A percentile compares a stretch with the other conserved stretches of the same genome.
phyloP scores from a whole-genome alignment of 768 basidiomycete genomes.

The Termitomyces titanicus region DNA sequence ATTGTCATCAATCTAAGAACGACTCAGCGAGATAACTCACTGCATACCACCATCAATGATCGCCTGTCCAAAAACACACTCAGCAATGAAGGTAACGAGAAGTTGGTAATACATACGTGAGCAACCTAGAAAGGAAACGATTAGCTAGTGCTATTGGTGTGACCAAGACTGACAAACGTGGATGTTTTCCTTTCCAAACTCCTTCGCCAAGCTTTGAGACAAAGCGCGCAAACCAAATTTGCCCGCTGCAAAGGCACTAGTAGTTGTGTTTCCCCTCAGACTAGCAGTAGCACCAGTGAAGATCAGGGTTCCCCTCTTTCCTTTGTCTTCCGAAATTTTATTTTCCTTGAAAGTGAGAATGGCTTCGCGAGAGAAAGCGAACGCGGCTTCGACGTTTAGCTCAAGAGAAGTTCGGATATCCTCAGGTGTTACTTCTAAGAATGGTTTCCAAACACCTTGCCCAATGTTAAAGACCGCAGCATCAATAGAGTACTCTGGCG shows the following conservation, averaged over 20 bases:
- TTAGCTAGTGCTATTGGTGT: background rate
- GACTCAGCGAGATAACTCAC: background rate
- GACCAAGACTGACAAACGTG: conserved; percentile 39
- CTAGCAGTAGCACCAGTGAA: conserved; percentile 76
- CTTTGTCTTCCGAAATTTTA: conserved; percentile 40
- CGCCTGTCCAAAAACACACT: conserved; percentile 32
- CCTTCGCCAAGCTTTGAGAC: conserved; percentile 70
- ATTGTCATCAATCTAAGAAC: background rate
- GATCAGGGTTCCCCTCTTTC: conserved; percentile 60
- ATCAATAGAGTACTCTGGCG: conserved; percentile 47
- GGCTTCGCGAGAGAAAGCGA: conserved; percentile 59
- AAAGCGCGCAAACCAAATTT: conserved; percentile 63
- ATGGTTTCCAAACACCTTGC: conserved; percentile 58
- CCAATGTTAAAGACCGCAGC: conserved; percentile 66
- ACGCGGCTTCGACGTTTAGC: conserved; percentile 53
- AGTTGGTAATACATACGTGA: conserved; percentile 44
- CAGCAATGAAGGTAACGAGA: background rate
- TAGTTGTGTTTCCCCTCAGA: conserved; percentile 55
- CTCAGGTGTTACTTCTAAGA: conserved; percentile 58
- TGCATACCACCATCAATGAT: conserved; percentile 66
- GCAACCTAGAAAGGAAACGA: conserved; percentile 42
- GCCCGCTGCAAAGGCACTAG: conserved; percentile 60
- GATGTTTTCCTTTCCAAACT: conserved; percentile 71
- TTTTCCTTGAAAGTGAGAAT: conserved; percentile 61
- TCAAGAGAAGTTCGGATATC: conserved; percentile 51